Base-by-base conservation (phyloP, 2,329 filamentous ascomycete genomes). In the Colletotrichum sojae region DNA sequence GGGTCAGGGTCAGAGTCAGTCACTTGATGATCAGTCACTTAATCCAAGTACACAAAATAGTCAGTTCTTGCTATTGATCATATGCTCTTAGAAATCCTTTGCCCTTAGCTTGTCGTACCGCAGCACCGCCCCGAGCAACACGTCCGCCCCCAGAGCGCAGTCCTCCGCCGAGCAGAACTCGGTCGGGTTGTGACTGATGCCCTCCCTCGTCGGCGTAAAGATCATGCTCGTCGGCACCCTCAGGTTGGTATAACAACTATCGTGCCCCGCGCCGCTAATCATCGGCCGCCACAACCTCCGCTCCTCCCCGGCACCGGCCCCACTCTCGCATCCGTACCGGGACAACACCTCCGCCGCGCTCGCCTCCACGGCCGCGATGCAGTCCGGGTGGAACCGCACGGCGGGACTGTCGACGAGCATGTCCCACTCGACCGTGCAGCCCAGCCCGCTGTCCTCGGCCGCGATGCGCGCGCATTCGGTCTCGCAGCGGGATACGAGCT, bases 221-320 rank as follows among this genome's bases (percentile, higher is more conserved):
- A 91, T 88, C 89, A 92, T 91, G 52, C 86, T 86, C 2, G 89
- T 90, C 15, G 89, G 89, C 51, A 86, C 88, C 48, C 82, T 81
- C 71, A 85, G 84, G 52, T 85, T 89, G 6, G 89, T 85, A 70
- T 89, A 89, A 5, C 90, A 88, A 73, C 86, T 90, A 72, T 82
- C 83, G 49, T 82, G 83, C 6, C 83, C 82, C 0, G 80, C 81
- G 6, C 81, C 81, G 56, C 81, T 83, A 13, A 76, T 78, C 75
- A 84, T 79, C 16, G 78, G 77, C 10, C 79, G 73, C 56, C 69
- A 61, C 2, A 43, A 4, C 40, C 16, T 43, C 13, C 15, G 40
- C 40, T n/a, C 40, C 3, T 8, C 40, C 13, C 13, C 40, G 40
- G 40, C 3, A 2, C 6, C 40, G 40, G 40, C 6, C 40, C 79